phyloP scores from a whole-genome alignment of 148 eudicot species.

The Diospyros lotus region DNA sequence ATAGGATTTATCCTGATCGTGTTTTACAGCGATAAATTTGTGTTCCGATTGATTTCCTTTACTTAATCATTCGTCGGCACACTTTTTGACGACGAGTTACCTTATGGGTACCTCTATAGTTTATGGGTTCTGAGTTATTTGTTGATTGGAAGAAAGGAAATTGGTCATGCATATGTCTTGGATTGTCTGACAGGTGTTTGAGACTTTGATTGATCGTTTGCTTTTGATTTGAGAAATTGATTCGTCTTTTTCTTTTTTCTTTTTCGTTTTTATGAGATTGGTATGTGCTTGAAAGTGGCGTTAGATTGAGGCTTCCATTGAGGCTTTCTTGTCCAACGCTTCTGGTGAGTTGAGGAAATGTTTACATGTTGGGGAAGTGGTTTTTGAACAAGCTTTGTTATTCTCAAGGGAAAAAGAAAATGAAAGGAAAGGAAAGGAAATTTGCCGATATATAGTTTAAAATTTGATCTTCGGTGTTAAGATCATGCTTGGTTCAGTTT shows the following conservation, averaged over 20 bases:
- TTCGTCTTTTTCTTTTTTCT: not conserved
- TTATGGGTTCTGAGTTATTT: not conserved
- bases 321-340: not conserved
- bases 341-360: no score
- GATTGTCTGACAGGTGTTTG: not conserved
- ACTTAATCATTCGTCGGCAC: not conserved
- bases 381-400: no score
- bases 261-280: no score
- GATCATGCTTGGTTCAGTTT: no score
- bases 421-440: no score
- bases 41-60: not conserved
- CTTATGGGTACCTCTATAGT: not conserved
- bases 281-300: not conserved
- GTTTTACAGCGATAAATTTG: not conserved
- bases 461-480: no score
- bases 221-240: not conserved
- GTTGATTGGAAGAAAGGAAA: slow-evolving; percentile 7
- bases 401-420: no score
- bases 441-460: no score
- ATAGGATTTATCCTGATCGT: not conserved
- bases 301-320: not conserved
- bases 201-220: not conserved
- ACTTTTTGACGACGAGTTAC: not conserved
- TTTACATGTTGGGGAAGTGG: no score
- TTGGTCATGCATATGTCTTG: slow-evolving; percentile 2